Base-by-base conservation (phyloP, 352 stramenopile species). In the Saprolegnia diclina region DNA sequence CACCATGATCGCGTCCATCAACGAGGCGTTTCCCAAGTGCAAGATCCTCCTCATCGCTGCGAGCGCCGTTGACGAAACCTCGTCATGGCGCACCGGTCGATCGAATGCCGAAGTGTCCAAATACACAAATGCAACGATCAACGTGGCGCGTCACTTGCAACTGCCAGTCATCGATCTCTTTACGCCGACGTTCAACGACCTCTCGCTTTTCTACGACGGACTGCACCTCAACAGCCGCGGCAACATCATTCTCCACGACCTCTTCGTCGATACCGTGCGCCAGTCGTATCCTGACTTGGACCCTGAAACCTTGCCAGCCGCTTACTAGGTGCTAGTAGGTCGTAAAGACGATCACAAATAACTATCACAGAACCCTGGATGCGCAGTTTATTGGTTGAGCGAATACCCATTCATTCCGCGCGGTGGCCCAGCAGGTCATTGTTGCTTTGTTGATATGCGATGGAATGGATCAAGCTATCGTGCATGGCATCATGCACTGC, bases 91-190 rank as follows among this genome's bases (percentile, higher is more conserved):
- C 10, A 13, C 48, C n/a, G 50, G 53, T 69, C 63, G 63, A 22
- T 24, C 45, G 22, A 87, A 85, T 54, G 72, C 64, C 10, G 71
- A 73, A 13, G 53, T 73, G 0, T 66, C 65, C 2, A 62, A 69
- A 22, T 87, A 87, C 52, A 38, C 26, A 4, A 62, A 44, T 11
- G 50, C 45, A 7, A 54, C 29, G 18, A 19, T 46, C 4, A 1
- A 44, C 4, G 32, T 69, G n/a, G 44, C 63, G 38, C 4, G 6
- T 5, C 4, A n/a, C 10, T 21, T 63, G 9, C 6, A 37, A 18
- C 16, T 69, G 19, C 45, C 63, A 1, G 44, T 69, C 4, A 53
- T 69, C 6, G 63, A 69, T 38, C 35, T 40, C 18, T 69, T 13
- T 4, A 37, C 13, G n/a, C 29, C 63, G 7, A 69, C 53, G 10